Base-by-base conservation (phyloP, 1,139 yeast species). In the Candida tetrigidarum region DNA sequence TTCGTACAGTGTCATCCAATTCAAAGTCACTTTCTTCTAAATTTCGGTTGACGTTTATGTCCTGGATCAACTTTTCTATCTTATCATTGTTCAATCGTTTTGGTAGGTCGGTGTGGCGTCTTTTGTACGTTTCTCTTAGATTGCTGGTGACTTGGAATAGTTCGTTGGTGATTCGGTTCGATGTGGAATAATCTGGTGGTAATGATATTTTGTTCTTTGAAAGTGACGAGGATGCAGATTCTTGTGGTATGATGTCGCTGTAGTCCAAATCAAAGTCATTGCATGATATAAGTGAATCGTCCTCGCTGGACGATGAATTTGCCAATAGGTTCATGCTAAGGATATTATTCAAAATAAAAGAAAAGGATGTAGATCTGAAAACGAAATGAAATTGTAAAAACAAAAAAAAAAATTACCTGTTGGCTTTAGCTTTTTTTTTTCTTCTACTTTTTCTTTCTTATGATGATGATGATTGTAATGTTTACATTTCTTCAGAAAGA, bases 1-100 rank as follows among this genome's bases (percentile, higher is more conserved):
- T 71, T 52, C 83, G 66, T 39, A 74, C 65, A 53, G 72, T 77
- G 51, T 69, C 76, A 56, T 78, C 83, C 43, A 76, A 50, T 47
- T 74, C 80, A 28, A 59, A 68, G 42, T 67, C 71, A 35, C 54
- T 48, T 16, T 54, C 58, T 33, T 54, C 56, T n/a, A 56, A 52
- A 16, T 64, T 67, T 7, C 22, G 22, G 14, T 55, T 45, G 29
- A 47, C 42, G 22, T 39, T 63, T 42, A 69, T 51, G 12, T 66
- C 64, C 43, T 56, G 53, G 29, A 73, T 62, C 50, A 74, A 57
- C 49, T 68, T 69, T 34, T 69, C 71, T 23, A 74, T 62, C 47
- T 73, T 73, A 48, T 65, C 63, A 46, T 71, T 70, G 38, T 62
- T 62, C 39, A 71, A 57, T 45, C 62, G 47, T 39, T 56, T 57